Evolutionary conservation across 306 rosid species (phyloP), one percentile per base, ranked within the genome.

Genomic region (Quercus wislizeni): DNA sequence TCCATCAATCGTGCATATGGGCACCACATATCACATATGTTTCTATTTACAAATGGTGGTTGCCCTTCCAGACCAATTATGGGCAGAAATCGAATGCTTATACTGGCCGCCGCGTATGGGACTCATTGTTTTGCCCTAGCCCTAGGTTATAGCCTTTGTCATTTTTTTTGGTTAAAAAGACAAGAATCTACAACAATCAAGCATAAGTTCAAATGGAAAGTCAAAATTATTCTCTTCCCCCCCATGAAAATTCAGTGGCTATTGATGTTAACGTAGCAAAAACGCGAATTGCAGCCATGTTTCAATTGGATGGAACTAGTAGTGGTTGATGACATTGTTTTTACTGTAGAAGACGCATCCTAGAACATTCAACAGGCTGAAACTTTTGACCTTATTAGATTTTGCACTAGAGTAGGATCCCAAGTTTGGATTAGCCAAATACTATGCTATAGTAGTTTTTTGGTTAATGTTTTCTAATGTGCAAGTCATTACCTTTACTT

Each of bases 1-100:
- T 68, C 72, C 72, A 33, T 68, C 72, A 10, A 68, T 68, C 27
- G 72, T 68, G 54, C 54, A 11, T 49, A 49, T 49, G 72, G 51
- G 52, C n/a, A 11, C 72, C 72, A 10, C 14, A 5, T 11, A 62
- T 5, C 41, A 12, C 10, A 21, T 5, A 25, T 62, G 15, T 13
- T 28, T 23, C 54, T 49, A 49, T 49, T 21, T 23, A 57, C 65
- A 23, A 23, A 59, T 59, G 23, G 7, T 35, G 46, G 52, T 35
- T 1, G 72, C 72, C 28, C 18, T 33, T 68, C 14, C 23, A 35
- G 27, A n/a, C 18, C 52, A 35, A 17, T 68, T 68, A 19, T 19
- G 72, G 18, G 21, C 38, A 35, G 52, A 68, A 35, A 30, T 68
- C 72, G 1, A 30, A 63, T 63, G 69, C 31, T 7, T 7, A 41